A percentile compares a stretch with the other conserved stretches of the same genome.
Conservation (phyloP, 1,284 basidiomycete species). For the Pseudozyma pruni region DNA sequence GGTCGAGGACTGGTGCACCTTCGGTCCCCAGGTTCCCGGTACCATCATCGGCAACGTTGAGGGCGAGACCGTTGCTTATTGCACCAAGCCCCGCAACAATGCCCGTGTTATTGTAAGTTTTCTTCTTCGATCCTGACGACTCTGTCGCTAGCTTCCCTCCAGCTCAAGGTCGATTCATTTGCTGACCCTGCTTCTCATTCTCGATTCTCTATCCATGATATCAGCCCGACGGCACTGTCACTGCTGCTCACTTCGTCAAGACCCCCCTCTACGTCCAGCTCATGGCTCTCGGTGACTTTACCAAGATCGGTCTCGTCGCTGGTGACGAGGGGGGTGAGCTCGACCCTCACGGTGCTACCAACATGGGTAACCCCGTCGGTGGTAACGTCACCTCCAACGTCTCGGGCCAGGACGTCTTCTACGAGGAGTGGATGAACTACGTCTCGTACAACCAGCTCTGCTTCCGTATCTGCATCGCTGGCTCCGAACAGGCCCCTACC, state of each 20-base stretch:
- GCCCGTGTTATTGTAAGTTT: conserved; percentile 61
- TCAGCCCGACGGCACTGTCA: conserved; percentile 64
- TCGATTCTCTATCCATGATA: no score
- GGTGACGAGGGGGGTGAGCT: conserved; percentile 66
- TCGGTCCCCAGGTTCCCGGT: conserved; percentile 68
- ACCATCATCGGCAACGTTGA: conserved; percentile 76
- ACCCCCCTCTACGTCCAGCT: conserved; percentile 70
- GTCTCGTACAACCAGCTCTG: conserved; percentile 62
- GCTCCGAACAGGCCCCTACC: conserved; percentile 53
- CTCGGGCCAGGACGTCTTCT: conserved; percentile 70
- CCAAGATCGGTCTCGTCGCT: conserved; percentile 58
- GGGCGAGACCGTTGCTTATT: conserved; percentile 78
- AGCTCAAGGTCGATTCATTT: no score
- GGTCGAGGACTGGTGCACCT: conserved; percentile 67
- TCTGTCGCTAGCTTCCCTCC: conserved; percentile 50
- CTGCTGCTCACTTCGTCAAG: conserved; percentile 65
- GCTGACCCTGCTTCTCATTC: no score
- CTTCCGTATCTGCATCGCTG: conserved; percentile 67
- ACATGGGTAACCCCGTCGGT: conserved; percentile 71
- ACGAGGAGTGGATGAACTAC: conserved; percentile 72
- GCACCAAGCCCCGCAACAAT: conserved; percentile 72
- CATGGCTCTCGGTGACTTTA: conserved; percentile 68
- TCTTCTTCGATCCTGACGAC: conserved; percentile 60
- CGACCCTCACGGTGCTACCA: conserved; percentile 67
- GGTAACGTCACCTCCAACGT: conserved; percentile 72